Base-by-base conservation (phyloP, 1,284 basidiomycete species). In the Ganoderma multipileum region DNA sequence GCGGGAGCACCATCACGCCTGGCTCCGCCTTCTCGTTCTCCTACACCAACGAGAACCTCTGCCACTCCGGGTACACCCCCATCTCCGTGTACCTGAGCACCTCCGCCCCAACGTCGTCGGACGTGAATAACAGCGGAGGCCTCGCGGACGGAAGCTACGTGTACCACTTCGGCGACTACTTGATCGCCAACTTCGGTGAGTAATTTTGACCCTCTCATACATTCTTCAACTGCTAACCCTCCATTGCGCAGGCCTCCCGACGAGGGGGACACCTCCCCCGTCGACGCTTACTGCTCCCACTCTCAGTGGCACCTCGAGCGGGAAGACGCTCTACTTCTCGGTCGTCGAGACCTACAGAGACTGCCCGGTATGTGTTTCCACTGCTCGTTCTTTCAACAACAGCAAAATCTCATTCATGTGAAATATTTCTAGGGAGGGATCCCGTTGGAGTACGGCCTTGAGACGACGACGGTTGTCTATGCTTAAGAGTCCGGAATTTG, bases 141-240 rank as follows among this genome's bases (percentile, higher is more conserved):
- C 73, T 75, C 61, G 66, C 58, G 26, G 58, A 67, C 14, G 73
- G 73, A 55, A 71, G 59, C 50, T 76, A 71, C 67, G 50, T 72
- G 16, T 73, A 66, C 66, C 47, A 74, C 30, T 75, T 75, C 33
- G 74, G 75, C 20, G 64, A 75, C 57, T 75, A 54, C 68, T 67
- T 75, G 20, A 66, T 73, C 39, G 61, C 74, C 7, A 76, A 76
- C 68, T 76, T 76, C 60, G 75, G 74, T 75, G 18, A 42, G 52
- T 55, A 18, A 7, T 28, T 18, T 16, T 8, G 33, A 33, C 30
- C 28, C 6, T 42, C n/a, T 30, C 28, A 20, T 58, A 42, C 3
- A 12, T 47, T 26, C 52, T 8, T 44, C 57, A 28, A 61, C 7
- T 14, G 9, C 20, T 20, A 18, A 28, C 8, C 47, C 2, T 41